Conservation (phyloP, 441 rosid species). For the Rhodomyrtus psidioides region DNA sequence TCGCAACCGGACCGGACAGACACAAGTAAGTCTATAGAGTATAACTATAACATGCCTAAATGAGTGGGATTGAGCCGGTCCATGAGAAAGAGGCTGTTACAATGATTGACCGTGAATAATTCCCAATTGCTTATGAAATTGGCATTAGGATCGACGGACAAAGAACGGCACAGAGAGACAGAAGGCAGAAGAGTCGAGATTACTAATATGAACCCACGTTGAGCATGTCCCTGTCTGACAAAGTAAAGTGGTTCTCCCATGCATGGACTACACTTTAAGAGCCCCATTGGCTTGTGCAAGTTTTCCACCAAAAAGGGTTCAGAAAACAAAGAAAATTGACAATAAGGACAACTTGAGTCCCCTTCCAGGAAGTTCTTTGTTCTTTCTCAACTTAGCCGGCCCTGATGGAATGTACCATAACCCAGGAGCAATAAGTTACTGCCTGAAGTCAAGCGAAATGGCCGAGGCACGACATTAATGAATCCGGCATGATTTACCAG, state of each 20-base stretch:
- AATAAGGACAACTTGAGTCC: not conserved
- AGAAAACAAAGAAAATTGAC: not conserved
- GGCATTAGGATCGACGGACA: not conserved
- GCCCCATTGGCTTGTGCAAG: not conserved
- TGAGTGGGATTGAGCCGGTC: not conserved
- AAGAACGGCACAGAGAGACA: not conserved
- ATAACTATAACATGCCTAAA: not conserved
- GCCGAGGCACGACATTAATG: not conserved
- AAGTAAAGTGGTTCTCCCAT: not conserved
- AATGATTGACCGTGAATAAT: not conserved
- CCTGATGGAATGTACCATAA: not conserved
- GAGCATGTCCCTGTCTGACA: not conserved
- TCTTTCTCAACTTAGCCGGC: not conserved
- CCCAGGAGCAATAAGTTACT: not conserved
- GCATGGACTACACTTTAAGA: not conserved
- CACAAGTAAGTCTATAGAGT: not conserved
- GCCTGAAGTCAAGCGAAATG: not conserved
- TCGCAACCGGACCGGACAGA: not conserved
- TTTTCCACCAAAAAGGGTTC: not conserved
- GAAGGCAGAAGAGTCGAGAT: not conserved
- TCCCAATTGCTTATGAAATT: not conserved
- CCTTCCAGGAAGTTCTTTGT: not conserved
- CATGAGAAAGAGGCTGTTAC: not conserved
- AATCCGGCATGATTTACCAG: constrained; percentile 1
- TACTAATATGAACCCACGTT: not conserved